Evolutionary conservation across 768 basidiomycete genomes (phyloP).

Genomic region (Amanita polypyramis): DNA sequence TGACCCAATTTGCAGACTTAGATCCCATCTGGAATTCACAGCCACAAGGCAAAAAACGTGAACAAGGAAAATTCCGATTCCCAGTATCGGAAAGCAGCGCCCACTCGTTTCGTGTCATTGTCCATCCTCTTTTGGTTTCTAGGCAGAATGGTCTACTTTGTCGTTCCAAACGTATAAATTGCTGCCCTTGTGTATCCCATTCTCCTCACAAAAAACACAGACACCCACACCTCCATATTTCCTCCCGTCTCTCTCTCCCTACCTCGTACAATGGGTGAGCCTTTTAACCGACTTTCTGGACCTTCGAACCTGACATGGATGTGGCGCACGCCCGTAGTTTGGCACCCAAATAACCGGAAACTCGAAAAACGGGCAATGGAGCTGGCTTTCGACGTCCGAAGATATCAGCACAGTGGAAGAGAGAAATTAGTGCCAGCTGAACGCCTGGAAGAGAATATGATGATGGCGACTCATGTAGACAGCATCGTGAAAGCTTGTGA

Average conservation of each 20-base stretch:
- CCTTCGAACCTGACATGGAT: background rate
- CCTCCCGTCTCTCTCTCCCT: background rate
- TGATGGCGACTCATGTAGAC: background rate
- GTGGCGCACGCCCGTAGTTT: background rate
- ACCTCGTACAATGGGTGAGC: background rate
- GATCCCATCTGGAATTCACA: background rate
- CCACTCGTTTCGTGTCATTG: background rate
- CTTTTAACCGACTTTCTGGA: background rate
- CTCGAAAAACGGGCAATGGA: constrained; percentile 2
- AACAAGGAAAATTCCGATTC: constrained; percentile 1
- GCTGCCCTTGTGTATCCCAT: background rate
- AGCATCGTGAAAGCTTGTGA: background rate
- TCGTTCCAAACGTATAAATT: background rate
- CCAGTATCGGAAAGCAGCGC: background rate
- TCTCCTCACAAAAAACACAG: background rate
- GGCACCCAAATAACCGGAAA: background rate
- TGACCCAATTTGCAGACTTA: background rate
- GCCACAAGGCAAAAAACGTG: constrained; percentile 2
- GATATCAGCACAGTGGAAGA: background rate
- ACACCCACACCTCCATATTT: background rate
- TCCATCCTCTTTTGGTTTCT: background rate
- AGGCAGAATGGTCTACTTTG: background rate
- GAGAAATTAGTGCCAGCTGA: constrained; percentile 6
- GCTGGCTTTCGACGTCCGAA: background rate
- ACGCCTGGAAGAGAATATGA: background rate